These are phyloP conservation scores for Candida alai DNA, from an alignment of 805 yeast genomes.

Conservation along the genomic window DNA sequence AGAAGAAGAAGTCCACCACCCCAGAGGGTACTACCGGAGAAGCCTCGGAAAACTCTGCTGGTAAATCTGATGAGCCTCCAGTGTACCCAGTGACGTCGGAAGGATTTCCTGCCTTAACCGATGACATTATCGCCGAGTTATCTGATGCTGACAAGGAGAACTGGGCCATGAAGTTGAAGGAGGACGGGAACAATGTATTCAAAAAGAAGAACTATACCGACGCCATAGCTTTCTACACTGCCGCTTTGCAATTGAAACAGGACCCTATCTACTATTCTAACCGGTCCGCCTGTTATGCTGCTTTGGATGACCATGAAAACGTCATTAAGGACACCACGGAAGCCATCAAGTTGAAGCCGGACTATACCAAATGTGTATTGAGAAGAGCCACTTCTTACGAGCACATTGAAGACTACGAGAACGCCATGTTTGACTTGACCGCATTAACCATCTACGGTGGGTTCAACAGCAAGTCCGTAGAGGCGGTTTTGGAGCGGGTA, in stretches of 20 bases:
- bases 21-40: slow-evolving; percentile 20
- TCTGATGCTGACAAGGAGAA: slow-evolving; percentile 51
- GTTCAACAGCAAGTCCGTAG: slow-evolving; percentile 71
- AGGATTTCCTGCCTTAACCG: slow-evolving; percentile 58
- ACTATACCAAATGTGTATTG: slow-evolving; percentile 83
- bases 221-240: slow-evolving; percentile 78
- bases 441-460: slow-evolving; percentile 85
- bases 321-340: slow-evolving; percentile 84
- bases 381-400: slow-evolving; percentile 95
- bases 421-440: slow-evolving; percentile 89
- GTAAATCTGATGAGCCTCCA: slow-evolving; percentile 3
- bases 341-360: slow-evolving; percentile 84
- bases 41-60: slow-evolving; percentile 19
- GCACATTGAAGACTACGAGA: slow-evolving; percentile 68
- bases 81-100: slow-evolving; percentile 50
- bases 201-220: slow-evolving; percentile 61
- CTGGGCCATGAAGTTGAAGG: slow-evolving; percentile 76
- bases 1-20: slow-evolving; percentile 13
- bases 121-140: slow-evolving; percentile 42
- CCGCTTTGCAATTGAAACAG: slow-evolving; percentile 68
- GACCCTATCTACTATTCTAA: slow-evolving; percentile 93
- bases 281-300: slow-evolving; percentile 93
- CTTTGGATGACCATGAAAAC: slow-evolving; percentile 72
- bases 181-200: slow-evolving; percentile 81
- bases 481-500: slow-evolving; percentile 80